These are phyloP conservation scores for Diplodia corticola DNA, from an alignment of 2,329 filamentous ascomycete genomes.

Conservation along the genomic window DNA sequence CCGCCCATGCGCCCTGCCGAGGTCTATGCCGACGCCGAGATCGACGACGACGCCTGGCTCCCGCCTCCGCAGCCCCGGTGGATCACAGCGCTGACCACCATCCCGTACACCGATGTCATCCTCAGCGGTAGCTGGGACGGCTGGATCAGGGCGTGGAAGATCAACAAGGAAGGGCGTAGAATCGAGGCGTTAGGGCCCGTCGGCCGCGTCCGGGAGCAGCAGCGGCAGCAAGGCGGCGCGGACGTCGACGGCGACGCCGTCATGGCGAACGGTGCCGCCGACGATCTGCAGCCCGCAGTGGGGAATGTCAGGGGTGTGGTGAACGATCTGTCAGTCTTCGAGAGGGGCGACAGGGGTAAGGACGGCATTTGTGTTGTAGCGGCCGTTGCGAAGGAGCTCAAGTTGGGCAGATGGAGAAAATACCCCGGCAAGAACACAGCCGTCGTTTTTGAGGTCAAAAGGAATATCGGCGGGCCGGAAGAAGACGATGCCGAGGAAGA, in stretches of 20 bases:
- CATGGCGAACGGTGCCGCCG: constrained; percentile 24
- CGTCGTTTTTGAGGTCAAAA: constrained; percentile 80
- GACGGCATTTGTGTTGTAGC: constrained; percentile 77
- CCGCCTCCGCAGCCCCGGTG: constrained; percentile 68
- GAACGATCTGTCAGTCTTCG: constrained; percentile 85
- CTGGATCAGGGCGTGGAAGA: constrained; percentile 77
- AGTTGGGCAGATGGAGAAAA: constrained; percentile 75
- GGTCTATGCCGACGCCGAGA: constrained; percentile 70
- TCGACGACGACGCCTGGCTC: constrained; percentile 46
- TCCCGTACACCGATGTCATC: constrained; percentile 89
- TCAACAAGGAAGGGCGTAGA: constrained; percentile 62
- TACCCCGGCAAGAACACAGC: constrained; percentile 72
- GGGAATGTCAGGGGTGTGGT: constrained; percentile 68
- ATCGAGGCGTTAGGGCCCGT: constrained; percentile 71
- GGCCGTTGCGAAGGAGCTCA: constrained; percentile 83
- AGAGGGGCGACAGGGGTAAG: constrained; percentile 74
- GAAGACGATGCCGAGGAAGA: constrained; percentile 9
- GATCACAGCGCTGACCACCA: constrained; percentile 83
- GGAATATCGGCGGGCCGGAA: constrained; percentile 28
- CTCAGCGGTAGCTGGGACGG: constrained; percentile 96
- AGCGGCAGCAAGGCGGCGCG: not conserved
- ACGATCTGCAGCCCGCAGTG: constrained; percentile 16
- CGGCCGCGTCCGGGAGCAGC: constrained; percentile 39
- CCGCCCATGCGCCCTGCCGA: constrained; percentile 66
- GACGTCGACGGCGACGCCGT: constrained; percentile 20